Conservation (phyloP, 106 monocot genomes). For the Narthecium ossifragum region DNA sequence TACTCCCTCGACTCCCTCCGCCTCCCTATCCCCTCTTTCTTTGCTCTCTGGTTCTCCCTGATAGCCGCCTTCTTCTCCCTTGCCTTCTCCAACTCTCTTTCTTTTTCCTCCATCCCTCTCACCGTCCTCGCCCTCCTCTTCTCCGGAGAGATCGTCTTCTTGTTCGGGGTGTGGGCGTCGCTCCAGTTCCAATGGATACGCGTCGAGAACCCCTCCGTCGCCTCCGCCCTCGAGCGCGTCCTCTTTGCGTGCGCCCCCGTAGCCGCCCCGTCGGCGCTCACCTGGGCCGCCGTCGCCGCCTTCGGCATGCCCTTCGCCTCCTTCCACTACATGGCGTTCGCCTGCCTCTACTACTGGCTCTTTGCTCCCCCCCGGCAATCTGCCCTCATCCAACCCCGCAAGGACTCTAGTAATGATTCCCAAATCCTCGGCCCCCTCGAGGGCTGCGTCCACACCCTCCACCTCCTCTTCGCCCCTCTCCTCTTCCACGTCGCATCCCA, state of each 20-base stretch:
- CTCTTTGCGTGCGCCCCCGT: conserved; percentile 84
- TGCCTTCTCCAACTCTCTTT: conserved; percentile 47
- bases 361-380: conserved; percentile 65
- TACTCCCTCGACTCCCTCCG: conserved; percentile 83
- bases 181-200: conserved; percentile 85
- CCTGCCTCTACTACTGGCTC: conserved; percentile 80
- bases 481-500: conserved; percentile 67
- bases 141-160: conserved; percentile 58
- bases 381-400: conserved; percentile 46
- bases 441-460: conserved; percentile 76
- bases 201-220: conserved; percentile 70
- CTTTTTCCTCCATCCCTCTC: conserved; percentile 39
- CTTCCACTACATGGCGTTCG: conserved; percentile 57
- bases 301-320: conserved; percentile 66
- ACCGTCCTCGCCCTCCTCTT: conserved; percentile 55
- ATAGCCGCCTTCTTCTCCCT: conserved; percentile 63
- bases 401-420: conserved; percentile 21
- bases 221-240: conserved; percentile 60
- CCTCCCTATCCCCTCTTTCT: conserved; percentile 47
- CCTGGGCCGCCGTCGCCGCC: conserved; percentile 76
- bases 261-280: conserved; percentile 56
- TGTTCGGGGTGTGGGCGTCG: conserved; percentile 83
- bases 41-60: conserved; percentile 79
- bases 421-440: conserved; percentile 75
- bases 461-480: conserved; percentile 70